Base-by-base conservation (phyloP, 2,329 filamentous ascomycete genomes). In the Rutstroemia sp. region DNA sequence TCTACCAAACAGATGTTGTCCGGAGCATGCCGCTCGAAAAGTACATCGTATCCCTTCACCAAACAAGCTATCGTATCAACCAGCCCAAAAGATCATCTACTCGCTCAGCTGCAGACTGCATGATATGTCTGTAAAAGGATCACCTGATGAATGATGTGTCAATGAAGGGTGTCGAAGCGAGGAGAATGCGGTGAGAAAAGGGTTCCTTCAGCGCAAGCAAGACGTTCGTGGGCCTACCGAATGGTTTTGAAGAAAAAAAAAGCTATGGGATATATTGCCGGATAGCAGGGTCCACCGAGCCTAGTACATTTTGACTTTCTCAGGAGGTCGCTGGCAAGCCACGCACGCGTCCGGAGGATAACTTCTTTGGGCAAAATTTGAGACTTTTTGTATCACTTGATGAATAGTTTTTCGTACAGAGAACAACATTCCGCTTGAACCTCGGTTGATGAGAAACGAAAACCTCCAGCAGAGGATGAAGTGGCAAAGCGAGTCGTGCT, bases 101-200 rank as follows among this genome's bases (percentile, higher is more conserved):
- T 3, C 39, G 16, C 16, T 42, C 16, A n/a, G 19, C 39, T 42
- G 16, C 39, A 2, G 14, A 41, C 39, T 34, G 39, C 39, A n/a
- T 23, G 23, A 23, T 42, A 8, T 42, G 39, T 19, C 7, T 8
- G 18, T 19, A 23, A 25, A 25, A 21, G 9, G 30, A 51, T 51
- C 53, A 55, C 53, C 53, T 44, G 37, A 50, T 50, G 12, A 9
- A 34, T 18, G 16, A 42, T 21, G 27, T 49, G 18, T 27, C 25
- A 16, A 44, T n/a, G 42, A 19, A 37, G 53, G 23, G 44, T 55
- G 52, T 34, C 25, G 53, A 51, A 38, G 46, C 46, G 53, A 55
- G 46, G 38, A 25, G 47, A 16, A 12, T 46, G 42, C 42, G 42
- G 42, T 46, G 42, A 50, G 53, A 39, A 30, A 37, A 27, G 25